Evolutionary conservation across 2,329 filamentous ascomycete genomes (phyloP).

Genomic region (Bipolaris cookei): DNA sequence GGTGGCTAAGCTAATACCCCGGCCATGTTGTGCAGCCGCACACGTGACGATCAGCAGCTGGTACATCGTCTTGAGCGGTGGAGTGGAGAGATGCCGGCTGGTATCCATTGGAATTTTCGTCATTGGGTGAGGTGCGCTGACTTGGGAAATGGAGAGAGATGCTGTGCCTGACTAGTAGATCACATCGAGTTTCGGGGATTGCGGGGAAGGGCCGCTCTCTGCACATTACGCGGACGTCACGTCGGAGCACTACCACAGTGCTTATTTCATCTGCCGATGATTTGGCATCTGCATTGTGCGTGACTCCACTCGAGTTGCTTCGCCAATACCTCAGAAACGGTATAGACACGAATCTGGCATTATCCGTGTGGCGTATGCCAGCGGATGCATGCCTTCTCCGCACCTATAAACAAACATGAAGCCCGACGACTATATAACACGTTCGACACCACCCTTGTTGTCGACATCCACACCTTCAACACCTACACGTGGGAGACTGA

Average conservation of each 20-base stretch:
- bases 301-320: slow-evolving; percentile 4
- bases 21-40: slow-evolving; percentile 34
- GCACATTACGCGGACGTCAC: slow-evolving; percentile 12
- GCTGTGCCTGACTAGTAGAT: neutral
- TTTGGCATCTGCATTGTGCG: slow-evolving; percentile 1
- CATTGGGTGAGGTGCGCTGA: slow-evolving; percentile 4
- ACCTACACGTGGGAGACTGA: slow-evolving; percentile 6
- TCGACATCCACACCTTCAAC: slow-evolving; percentile 26
- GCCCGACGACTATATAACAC: slow-evolving; percentile 26
- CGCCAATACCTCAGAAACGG: slow-evolving; percentile 6
- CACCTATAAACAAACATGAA: slow-evolving; percentile 29
- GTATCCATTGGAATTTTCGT: slow-evolving; percentile 1
- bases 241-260: slow-evolving; percentile 7
- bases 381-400: slow-evolving; percentile 18
- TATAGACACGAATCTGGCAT: slow-evolving; percentile 23
- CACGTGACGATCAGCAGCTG: slow-evolving; percentile 29
- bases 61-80: slow-evolving; percentile 1
- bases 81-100: neutral
- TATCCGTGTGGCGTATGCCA: slow-evolving; percentile 13
- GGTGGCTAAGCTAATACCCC: slow-evolving; percentile 24
- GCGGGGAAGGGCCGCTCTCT: slow-evolving; percentile 17
- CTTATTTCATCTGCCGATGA: slow-evolving; percentile 1
- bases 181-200: slow-evolving; percentile 10
- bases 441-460: neutral
- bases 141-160: neutral